A percentile compares a stretch with the other conserved stretches of the same genome.
Evolutionary conservation across 2,329 filamentous ascomycete genomes (phyloP).

Genomic region (Scorias spongiosa): DNA sequence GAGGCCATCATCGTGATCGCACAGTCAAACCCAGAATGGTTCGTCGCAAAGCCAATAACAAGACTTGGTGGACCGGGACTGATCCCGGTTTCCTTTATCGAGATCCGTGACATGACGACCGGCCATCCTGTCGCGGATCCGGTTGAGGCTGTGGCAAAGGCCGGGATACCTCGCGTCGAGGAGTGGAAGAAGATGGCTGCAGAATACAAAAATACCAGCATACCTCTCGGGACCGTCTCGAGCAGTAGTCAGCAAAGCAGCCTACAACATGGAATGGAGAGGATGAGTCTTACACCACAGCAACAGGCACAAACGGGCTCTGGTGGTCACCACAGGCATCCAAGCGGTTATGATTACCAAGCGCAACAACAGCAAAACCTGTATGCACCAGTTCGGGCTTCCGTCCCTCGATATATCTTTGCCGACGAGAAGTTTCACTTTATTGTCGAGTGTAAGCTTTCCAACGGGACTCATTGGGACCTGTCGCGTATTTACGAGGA

Average conservation of each 20-base stretch:
- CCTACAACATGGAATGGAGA: conserved; percentile 46
- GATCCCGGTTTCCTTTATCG: conserved; percentile 92
- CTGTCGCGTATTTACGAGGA: conserved; percentile 92
- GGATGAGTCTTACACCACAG: conserved; percentile 55
- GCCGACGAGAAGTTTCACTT: conserved; percentile 99
- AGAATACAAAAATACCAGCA: conserved; percentile 98
- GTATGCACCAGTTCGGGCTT: conserved; percentile 64
- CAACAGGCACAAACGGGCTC: conserved; percentile 12
- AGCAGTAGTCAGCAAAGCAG: conserved; percentile 22
- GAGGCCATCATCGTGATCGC: conserved; percentile 98
- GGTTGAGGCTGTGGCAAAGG: conserved; percentile 68
- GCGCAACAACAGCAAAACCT: conserved; percentile 30
- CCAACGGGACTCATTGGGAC: conserved; percentile 86
- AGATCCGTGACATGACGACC: conserved; percentile 86
- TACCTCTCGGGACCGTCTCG: conserved; percentile 74
- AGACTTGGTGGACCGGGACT: conserved; percentile 86
- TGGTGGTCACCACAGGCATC: conserved; percentile 16
- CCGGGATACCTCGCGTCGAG: conserved; percentile 85
- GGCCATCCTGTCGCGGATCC: conserved; percentile 71
- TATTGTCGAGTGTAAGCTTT: conserved; percentile 78
- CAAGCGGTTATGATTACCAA: conserved; percentile 20
- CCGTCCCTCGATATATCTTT: conserved; percentile 85
- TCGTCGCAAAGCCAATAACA: conserved; percentile 97
- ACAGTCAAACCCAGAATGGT: conserved; percentile 97
- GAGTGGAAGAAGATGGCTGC: conserved; percentile 99